These are phyloP conservation scores for Darksidea phi DNA, from an alignment of 495 filamentous ascomycete species.

Conservation along the genomic window DNA sequence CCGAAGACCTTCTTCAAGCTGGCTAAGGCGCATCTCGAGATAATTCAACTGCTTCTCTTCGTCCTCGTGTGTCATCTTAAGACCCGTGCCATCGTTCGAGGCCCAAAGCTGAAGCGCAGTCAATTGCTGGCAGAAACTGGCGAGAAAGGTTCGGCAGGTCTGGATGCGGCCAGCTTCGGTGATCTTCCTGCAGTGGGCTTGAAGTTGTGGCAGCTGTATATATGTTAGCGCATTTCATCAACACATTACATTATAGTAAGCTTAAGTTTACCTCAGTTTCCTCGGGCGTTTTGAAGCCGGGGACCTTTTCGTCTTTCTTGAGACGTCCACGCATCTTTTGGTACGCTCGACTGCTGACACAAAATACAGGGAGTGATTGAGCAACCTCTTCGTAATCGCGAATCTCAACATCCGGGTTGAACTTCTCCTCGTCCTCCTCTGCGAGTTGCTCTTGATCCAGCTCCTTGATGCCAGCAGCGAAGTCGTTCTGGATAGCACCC, in stretches of 20 bases:
- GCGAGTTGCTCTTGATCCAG: constrained; percentile 53
- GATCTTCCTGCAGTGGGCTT: constrained; percentile 55
- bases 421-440: constrained; percentile 49
- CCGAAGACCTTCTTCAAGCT: constrained; percentile 49
- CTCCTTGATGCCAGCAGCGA: constrained; percentile 54
- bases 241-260: constrained; percentile 12
- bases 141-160: constrained; percentile 50
- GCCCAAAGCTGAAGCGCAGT: constrained; percentile 56
- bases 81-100: constrained; percentile 46
- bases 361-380: constrained; percentile 57
- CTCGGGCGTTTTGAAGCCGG: constrained; percentile 50
- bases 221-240: not conserved
- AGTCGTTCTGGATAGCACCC: constrained; percentile 55
- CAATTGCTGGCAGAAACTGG: constrained; percentile 50
- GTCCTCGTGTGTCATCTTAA: constrained; percentile 48
- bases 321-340: constrained; percentile 60
- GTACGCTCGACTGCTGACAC: constrained; percentile 58
- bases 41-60: constrained; percentile 44
- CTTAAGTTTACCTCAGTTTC: constrained; percentile 42
- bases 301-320: constrained; percentile 48
- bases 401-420: constrained; percentile 46
- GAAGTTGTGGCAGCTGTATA: constrained; percentile 56
- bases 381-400: constrained; percentile 61
- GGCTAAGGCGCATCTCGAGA: constrained; percentile 46
- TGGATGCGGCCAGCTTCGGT: constrained; percentile 51